Evolutionary conservation across 2,329 filamentous ascomycete species (phyloP).

Genomic region (Paecilomyces formosus): DNA sequence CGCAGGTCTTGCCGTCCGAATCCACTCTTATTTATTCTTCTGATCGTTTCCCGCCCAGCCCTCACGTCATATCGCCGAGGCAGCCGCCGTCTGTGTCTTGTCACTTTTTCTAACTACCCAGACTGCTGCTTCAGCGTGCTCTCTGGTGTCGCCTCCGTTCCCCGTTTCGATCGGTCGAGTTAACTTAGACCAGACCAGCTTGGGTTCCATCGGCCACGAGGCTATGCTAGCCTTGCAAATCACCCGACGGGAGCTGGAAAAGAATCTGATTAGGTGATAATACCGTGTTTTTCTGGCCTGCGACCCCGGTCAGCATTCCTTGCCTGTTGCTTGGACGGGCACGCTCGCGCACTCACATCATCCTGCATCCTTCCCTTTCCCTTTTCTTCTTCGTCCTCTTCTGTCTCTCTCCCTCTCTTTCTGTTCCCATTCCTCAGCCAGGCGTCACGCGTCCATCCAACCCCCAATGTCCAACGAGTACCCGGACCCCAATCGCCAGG

Average conservation of each 20-base stretch:
- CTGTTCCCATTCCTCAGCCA: conserved; percentile 8
- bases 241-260: conserved; percentile 20
- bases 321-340: conserved; percentile 2
- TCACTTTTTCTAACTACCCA: conserved; percentile 2
- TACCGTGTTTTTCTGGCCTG: conserved; percentile 10
- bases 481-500: conserved; percentile 37
- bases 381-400: conserved; percentile 5
- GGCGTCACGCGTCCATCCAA: conserved; percentile 8
- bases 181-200: not conserved
- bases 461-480: conserved; percentile 33
- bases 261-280: conserved; percentile 16
- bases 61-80: conserved; percentile 2
- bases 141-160: conserved; percentile 2
- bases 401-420: no score
- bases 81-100: not conserved
- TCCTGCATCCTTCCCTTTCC: conserved; percentile 15
- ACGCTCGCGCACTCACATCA: conserved; percentile 16
- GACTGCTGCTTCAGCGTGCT: not conserved
- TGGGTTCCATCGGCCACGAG: conserved; percentile 14
- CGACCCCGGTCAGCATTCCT: conserved; percentile 4
- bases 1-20: not conserved
- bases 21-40: conserved; percentile 7
- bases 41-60: conserved; percentile 1
- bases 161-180: conserved; percentile 3
- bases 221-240: conserved; percentile 26